Evolutionary conservation across 192 early-diverging fungal genomes (phyloP), one percentile per base, ranked within the genome.

Genomic region (Coemansia sp.): DNA sequence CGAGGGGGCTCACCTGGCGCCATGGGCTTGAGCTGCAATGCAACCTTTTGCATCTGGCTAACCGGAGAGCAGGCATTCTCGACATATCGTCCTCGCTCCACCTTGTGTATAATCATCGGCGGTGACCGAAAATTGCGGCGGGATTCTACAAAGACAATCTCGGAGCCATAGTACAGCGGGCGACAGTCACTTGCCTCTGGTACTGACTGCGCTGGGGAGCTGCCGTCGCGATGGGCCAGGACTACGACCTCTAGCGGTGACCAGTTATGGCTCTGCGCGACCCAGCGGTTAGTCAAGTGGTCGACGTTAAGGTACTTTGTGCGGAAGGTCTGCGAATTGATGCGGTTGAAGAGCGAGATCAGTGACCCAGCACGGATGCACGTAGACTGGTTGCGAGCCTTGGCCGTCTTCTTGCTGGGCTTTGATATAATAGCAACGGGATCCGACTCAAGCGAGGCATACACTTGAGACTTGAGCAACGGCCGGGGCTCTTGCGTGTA

Each of bases 391-490:
- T 93, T 92, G 67, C 90, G 86, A 7, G 91, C 89, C 82, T 92
- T 94, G 50, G 91, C 90, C 0, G 91, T 93, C 80, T 95, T 96
- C 75, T 94, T 95, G 55, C 91, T 93, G 13, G 96, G 95, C 77
- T 97, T 97, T 59, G 94, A 95, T 30, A 97, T 95, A 60, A 96
- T 93, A 17, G 87, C 78, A 52, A 97, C 88, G 7, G 92, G 89
- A 6, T 81, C 78, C 8, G 92, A 91, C 69, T 91, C 87, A 44
- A 93, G 88, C 8, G 84, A 84, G 5, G 87, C 87, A 68, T 87
- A 89, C 7, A 87, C 80, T 60, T 75, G 70, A 43, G 79, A 66
- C 21, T 60, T 38, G 30, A 55, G 67, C 67, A 65, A 63, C 8
- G 63, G 69, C 57, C 63, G 70, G 52, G 61, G 52, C 43, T 61